Conservation (phyloP, 2,329 filamentous ascomycete genomes). For the Claviceps africana region DNA sequence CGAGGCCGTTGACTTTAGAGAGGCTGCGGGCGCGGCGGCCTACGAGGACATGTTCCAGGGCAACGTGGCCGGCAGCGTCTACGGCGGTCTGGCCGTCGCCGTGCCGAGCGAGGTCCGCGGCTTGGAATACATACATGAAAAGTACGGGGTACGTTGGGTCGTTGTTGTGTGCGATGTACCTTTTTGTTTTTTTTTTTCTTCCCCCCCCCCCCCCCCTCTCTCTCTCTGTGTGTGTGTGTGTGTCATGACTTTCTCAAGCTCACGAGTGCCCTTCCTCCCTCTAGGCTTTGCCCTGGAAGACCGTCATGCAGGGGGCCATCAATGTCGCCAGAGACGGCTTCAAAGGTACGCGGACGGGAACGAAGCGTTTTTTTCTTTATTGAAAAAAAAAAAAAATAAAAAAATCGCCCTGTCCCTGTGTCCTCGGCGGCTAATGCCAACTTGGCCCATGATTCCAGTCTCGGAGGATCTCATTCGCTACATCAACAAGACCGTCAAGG, state of each 20-base stretch:
- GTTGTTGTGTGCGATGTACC: no score
- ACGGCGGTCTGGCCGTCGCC: slow-evolving; percentile 57
- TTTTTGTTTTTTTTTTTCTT: neutral
- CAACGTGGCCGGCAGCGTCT: slow-evolving; percentile 51
- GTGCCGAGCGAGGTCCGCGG: slow-evolving; percentile 67
- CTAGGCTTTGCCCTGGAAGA: slow-evolving; percentile 50
- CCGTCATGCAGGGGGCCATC: slow-evolving; percentile 60
- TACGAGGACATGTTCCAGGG: slow-evolving; percentile 73
- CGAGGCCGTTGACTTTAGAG: slow-evolving; percentile 80
- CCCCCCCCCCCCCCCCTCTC: no score
- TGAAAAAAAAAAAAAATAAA: no score
- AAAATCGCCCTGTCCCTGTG: no score
- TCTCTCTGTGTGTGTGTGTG: no score
- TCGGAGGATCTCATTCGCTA: slow-evolving; percentile 61
- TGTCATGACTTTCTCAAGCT: no score
- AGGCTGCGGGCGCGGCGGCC: slow-evolving; percentile 71
- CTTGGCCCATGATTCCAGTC: slow-evolving; percentile 25
- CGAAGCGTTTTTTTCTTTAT: neutral
- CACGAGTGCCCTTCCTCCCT: neutral
- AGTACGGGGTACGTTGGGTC: slow-evolving; percentile 42
- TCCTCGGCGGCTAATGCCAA: neutral
- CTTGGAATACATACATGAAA: slow-evolving; percentile 61
- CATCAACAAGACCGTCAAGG: slow-evolving; percentile 40
- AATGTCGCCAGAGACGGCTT: slow-evolving; percentile 63
- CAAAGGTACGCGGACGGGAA: slow-evolving; percentile 18